Percentiles rank a stretch among this genome's conserved stretches.
These are phyloP conservation scores for Misopates orontium DNA, from an alignment of 257 asterid species.

Conservation along the genomic window DNA sequence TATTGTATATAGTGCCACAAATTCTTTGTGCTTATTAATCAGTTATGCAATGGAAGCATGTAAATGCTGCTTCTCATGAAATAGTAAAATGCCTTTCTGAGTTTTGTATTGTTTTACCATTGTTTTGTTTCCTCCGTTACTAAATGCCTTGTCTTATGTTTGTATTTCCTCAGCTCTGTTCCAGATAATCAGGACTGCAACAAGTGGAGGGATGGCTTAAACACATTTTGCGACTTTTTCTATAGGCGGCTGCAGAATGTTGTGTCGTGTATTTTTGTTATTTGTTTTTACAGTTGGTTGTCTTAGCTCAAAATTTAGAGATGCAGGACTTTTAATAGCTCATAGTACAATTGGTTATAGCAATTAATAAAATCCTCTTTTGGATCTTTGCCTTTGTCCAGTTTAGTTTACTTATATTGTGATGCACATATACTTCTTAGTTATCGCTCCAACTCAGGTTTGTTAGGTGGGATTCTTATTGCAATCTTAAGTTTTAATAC, in stretches of 20 bases:
- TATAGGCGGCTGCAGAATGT: constrained; percentile 10
- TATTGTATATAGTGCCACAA: background rate
- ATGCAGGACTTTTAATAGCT: constrained; percentile 15
- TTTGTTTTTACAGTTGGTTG: constrained; percentile 18
- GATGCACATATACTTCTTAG: too few species aligned
- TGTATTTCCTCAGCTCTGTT: constrained; percentile 57
- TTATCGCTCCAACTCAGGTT: too few species aligned
- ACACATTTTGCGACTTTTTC: background rate
- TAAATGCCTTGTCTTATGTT: background rate
- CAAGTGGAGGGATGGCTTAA: constrained; percentile 86
- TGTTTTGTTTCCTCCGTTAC: background rate
- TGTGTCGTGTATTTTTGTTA: constrained; percentile 16
- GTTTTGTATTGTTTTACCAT: background rate
- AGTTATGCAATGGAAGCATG: too few species aligned
- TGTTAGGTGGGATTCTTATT: too few species aligned
- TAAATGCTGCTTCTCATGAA: too few species aligned
- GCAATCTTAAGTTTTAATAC: too few species aligned
- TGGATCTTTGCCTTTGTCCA: background rate
- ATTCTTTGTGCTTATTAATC: background rate
- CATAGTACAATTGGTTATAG: background rate
- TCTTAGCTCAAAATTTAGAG: background rate
- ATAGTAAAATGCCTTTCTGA: background rate
- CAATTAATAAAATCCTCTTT: background rate
- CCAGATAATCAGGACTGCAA: constrained; percentile 93
- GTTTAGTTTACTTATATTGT: too few species aligned